Conservation (phyloP, 2,329 filamentous ascomycete genomes). For the Cladophialophora bantiana region DNA sequence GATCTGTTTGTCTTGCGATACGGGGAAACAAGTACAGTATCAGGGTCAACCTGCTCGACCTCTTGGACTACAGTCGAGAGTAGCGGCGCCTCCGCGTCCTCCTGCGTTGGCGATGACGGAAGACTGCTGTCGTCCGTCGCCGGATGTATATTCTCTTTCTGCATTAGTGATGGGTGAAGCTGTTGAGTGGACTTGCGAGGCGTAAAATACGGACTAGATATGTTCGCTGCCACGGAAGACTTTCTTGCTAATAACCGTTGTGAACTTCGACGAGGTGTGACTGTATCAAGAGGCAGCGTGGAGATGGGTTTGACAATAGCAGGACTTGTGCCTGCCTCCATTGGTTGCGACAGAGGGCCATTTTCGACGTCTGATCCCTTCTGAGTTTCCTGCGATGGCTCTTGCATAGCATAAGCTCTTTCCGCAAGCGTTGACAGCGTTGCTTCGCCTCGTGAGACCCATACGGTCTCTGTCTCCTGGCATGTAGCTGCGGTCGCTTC, state of each 20-base stretch:
- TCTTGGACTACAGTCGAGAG: background rate
- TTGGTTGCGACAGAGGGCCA: background rate
- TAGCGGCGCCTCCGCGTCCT: background rate
- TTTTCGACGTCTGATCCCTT: background rate
- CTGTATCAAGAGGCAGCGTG: slow-evolving; percentile 3
- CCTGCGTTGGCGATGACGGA: slow-evolving; percentile 11
- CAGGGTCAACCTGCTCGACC: background rate
- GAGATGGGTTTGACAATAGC: background rate
- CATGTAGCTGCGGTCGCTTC: background rate
- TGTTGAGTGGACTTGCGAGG: slow-evolving; percentile 23
- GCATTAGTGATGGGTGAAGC: slow-evolving; percentile 12
- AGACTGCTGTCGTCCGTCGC: background rate
- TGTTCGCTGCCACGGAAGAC: slow-evolving; percentile 26
- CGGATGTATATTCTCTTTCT: slow-evolving; percentile 24
- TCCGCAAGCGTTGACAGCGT: background rate
- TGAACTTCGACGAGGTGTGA: slow-evolving; percentile 28
- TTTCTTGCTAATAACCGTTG: slow-evolving; percentile 31
- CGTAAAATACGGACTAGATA: slow-evolving; percentile 39
- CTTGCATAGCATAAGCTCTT: background rate
- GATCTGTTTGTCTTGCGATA: background rate
- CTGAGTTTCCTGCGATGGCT: background rate
- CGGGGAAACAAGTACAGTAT: slow-evolving; percentile 1
- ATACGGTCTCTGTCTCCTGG: background rate
- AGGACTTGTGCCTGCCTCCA: slow-evolving; percentile 12
- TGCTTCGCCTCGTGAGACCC: background rate